phyloP scores from a whole-genome alignment of 169 alveolate genomes.

The Miamiensis avidus region DNA sequence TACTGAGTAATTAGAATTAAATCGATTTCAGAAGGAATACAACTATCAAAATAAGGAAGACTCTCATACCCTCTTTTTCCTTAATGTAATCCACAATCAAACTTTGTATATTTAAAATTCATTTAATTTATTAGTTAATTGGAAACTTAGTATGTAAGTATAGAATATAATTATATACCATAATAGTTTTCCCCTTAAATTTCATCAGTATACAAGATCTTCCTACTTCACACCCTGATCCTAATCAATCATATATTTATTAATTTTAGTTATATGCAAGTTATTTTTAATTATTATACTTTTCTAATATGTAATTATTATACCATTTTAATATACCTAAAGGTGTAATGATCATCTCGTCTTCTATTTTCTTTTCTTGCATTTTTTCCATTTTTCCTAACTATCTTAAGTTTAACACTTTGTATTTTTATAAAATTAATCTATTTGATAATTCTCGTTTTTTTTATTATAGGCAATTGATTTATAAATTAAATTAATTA shows the following conservation, averaged over 20 bases:
- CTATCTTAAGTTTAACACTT: too few relatives aligned
- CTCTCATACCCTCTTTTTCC: slow-evolving; percentile 97
- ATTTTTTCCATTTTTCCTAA: too few relatives aligned
- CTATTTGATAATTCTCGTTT: too few relatives aligned
- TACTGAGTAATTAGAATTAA: slow-evolving; percentile 94
- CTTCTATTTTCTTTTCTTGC: too few relatives aligned
- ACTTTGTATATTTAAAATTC: slow-evolving; percentile 48
- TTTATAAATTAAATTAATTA: too few relatives aligned
- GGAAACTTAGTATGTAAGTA: neutral
- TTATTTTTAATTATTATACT: too few relatives aligned
- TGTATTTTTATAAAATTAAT: too few relatives aligned
- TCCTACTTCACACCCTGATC: slow-evolving; percentile 94
- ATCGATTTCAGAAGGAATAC: slow-evolving; percentile 94
- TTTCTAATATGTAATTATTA: too few relatives aligned
- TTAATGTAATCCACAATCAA: slow-evolving; percentile 99
- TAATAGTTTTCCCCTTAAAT: slow-evolving; percentile 91
- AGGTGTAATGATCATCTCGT: too few relatives aligned
- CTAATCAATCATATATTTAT: slow-evolving; percentile 36
- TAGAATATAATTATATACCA: slow-evolving; percentile 48
- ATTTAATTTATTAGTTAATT: neutral
- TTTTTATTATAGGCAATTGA: too few relatives aligned
- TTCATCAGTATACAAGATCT: slow-evolving; percentile 96
- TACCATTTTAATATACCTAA: too few relatives aligned
- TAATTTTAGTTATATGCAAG: too few relatives aligned
- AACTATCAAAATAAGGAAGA: slow-evolving; percentile 96